Conservation (phyloP, 345 rosid species). For the Zanthoxylum bungeanum region DNA sequence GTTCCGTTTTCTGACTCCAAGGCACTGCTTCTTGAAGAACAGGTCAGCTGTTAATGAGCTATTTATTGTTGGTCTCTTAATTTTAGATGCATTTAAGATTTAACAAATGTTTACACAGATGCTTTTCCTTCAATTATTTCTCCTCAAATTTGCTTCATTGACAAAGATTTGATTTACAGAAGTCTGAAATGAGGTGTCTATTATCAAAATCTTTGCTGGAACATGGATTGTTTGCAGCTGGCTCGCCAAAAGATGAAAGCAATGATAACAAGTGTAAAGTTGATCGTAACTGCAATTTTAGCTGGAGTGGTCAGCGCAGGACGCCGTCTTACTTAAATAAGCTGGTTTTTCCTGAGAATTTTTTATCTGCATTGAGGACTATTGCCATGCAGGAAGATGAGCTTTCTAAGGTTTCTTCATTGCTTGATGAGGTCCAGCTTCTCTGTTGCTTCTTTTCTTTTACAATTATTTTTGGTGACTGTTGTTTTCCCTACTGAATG, state of each 20-base stretch:
- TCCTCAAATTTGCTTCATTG: conserved; percentile 10
- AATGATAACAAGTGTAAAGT: conserved; percentile 15
- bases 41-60: conserved; percentile 41
- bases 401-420: conserved; percentile 57
- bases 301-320: conserved; percentile 92
- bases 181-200: conserved; percentile 78
- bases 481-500: neutral
- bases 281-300: conserved; percentile 43
- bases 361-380: conserved; percentile 79
- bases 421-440: conserved; percentile 76
- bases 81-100: neutral
- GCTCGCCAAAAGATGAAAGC: conserved; percentile 32
- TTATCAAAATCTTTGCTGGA: conserved; percentile 62
- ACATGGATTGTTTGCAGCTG: conserved; percentile 56
- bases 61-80: neutral
- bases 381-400: conserved; percentile 77
- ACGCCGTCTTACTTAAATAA: conserved; percentile 66
- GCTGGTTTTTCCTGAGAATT: conserved; percentile 81
- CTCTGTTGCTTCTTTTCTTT: neutral
- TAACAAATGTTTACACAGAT: neutral
- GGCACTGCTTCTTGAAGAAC: conserved; percentile 79
- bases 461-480: neutral
- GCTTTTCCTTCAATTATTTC: neutral
- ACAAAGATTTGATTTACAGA: conserved; percentile 40
- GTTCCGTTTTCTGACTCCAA: conserved; percentile 69